These are phyloP conservation scores for Metrosideros polymorpha DNA, from an alignment of 441 rosid genomes.

Conservation along the genomic window DNA sequence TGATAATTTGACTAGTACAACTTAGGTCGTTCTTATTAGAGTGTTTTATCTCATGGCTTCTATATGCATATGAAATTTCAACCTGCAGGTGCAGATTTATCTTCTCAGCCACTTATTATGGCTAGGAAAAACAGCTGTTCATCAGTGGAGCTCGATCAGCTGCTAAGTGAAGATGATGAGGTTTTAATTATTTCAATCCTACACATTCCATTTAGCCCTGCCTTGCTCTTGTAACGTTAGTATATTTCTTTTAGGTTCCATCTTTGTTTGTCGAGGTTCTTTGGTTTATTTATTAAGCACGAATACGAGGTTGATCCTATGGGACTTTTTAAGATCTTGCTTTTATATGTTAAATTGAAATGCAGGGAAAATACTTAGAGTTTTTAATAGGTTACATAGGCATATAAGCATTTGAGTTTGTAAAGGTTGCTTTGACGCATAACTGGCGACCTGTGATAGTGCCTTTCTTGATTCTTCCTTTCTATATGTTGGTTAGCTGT, in stretches of 20 bases:
- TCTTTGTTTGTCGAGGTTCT: background rate
- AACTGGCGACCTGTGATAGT: background rate
- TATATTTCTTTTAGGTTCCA: background rate
- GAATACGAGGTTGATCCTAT: background rate
- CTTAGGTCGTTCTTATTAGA: background rate
- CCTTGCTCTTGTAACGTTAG: background rate
- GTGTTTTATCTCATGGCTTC: background rate
- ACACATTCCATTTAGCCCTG: background rate
- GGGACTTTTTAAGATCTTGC: background rate
- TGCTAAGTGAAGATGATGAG: constrained; percentile 11
- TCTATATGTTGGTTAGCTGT: background rate
- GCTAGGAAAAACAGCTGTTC: constrained; percentile 4
- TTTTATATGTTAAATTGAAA: background rate
- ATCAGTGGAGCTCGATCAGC: constrained; percentile 8
- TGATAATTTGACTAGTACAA: background rate
- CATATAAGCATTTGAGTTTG: background rate
- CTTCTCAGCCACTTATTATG: background rate
- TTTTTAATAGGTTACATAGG: background rate
- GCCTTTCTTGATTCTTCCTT: background rate
- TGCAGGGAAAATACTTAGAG: background rate
- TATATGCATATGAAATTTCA: background rate
- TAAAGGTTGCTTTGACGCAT: background rate
- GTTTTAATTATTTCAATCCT: background rate
- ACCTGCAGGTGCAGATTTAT: constrained; percentile 3
- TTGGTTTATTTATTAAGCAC: background rate